Evolutionary conservation across 2,329 filamentous ascomycete species (phyloP).

Genomic region (Dothistroma pini): DNA sequence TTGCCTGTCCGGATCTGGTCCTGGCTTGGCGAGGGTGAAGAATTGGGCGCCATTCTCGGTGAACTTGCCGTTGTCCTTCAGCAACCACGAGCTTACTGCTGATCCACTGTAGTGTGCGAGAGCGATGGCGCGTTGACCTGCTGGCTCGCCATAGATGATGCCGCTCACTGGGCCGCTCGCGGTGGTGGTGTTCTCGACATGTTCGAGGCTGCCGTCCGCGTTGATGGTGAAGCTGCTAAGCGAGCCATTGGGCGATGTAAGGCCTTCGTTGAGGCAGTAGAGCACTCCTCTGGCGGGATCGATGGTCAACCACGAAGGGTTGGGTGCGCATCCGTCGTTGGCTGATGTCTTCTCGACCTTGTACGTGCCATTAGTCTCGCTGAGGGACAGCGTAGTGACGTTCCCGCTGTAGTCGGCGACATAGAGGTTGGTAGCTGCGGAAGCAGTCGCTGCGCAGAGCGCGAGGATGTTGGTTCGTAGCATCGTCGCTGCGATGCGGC

Average conservation of each 20-base stretch:
- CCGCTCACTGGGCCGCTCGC: constrained; percentile 41
- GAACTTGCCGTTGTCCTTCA: constrained; percentile 50
- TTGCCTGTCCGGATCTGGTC: constrained; percentile 32
- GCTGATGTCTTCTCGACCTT: constrained; percentile 45
- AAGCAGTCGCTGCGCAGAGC: constrained; percentile 21
- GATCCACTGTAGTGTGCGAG: constrained; percentile 42
- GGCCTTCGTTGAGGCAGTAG: constrained; percentile 60
- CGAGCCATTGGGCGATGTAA: constrained; percentile 46
- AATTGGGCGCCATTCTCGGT: constrained; percentile 36
- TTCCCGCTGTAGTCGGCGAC: constrained; percentile 45
- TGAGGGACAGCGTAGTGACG: constrained; percentile 41
- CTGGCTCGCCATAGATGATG: constrained; percentile 39
- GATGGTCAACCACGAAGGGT: constrained; percentile 60
- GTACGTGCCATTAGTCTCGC: constrained; percentile 30
- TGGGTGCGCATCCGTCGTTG: constrained; percentile 49
- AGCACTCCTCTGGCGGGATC: constrained; percentile 50
- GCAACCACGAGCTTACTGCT: constrained; percentile 39
- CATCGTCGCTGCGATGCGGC: constrained; percentile 9
- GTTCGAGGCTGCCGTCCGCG: constrained; percentile 39
- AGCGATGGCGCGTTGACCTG: constrained; percentile 37
- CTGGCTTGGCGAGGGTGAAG: constrained; percentile 30
- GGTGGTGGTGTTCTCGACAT: constrained; percentile 34
- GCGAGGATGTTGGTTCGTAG: constrained; percentile 11
- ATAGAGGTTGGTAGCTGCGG: constrained; percentile 39
- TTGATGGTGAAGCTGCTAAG: constrained; percentile 42